Evolutionary conservation across 352 stramenopile genomes (phyloP).

Genomic region (Blastocystis sp.): DNA sequence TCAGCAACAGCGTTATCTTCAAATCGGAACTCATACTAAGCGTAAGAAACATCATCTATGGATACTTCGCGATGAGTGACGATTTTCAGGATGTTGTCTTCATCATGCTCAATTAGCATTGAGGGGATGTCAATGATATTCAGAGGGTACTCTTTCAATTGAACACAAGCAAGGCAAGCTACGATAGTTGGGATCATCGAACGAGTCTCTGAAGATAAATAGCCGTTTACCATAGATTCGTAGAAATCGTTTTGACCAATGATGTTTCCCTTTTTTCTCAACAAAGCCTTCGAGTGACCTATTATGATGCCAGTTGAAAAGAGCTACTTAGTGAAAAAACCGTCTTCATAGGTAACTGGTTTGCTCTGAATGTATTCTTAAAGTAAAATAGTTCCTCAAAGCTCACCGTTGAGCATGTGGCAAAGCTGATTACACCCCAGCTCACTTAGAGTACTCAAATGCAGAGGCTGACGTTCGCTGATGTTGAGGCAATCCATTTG

Average conservation of each 20-base stretch:
- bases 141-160: background rate
- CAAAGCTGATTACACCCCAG: background rate
- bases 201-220: background rate
- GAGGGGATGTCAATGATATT: background rate
- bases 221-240: constrained; percentile 24
- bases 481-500: background rate
- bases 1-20: background rate
- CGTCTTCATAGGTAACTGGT: background rate
- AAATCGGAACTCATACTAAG: constrained; percentile 4
- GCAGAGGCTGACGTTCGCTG: background rate
- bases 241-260: background rate
- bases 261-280: constrained; percentile 21
- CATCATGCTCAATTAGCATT: background rate
- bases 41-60: no score
- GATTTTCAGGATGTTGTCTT: background rate
- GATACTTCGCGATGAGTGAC: constrained; percentile 2
- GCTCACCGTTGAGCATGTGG: background rate
- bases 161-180: background rate
- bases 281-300: background rate
- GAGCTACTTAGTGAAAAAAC: background rate
- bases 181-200: background rate
- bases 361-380: background rate
- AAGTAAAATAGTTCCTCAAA: background rate
- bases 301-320: background rate
- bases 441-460: background rate